These are phyloP conservation scores for Trifolium dubium DNA, from an alignment of 306 rosid genomes.

Conservation along the genomic window DNA sequence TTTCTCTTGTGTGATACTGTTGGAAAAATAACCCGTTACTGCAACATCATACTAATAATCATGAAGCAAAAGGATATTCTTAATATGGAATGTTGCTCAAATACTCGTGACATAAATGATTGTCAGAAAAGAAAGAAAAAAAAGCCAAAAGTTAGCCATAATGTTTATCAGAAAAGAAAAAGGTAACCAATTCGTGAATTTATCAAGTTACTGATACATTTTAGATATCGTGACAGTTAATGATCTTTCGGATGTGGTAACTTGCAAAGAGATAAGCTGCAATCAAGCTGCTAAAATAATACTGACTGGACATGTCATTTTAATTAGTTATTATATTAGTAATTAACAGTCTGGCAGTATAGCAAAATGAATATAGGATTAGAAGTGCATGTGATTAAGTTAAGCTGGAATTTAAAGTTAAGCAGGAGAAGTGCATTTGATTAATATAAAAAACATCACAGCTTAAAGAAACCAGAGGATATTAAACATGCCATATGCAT, in stretches of 20 bases:
- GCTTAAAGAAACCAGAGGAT: slow-evolving; percentile 20
- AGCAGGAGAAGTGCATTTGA: too few relatives aligned
- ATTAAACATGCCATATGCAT: slow-evolving; percentile 19
- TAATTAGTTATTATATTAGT: slow-evolving; percentile 13
- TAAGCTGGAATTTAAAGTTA: too few relatives aligned
- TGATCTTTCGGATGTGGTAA: slow-evolving; percentile 20
- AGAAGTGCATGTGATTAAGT: slow-evolving; percentile 20
- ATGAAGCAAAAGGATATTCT: slow-evolving; percentile 21
- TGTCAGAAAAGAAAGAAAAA: slow-evolving; percentile 31
- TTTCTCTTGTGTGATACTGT: slow-evolving; percentile 60
- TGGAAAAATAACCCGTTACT: slow-evolving; percentile 36
- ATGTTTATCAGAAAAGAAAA: background rate
- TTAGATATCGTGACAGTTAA: background rate
- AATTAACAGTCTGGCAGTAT: slow-evolving; percentile 12
- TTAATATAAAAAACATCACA: background rate
- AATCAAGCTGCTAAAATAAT: slow-evolving; percentile 18
- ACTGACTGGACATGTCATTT: slow-evolving; percentile 25
- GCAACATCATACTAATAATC: slow-evolving; percentile 11
- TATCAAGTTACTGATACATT: slow-evolving; percentile 23
- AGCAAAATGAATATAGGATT: slow-evolving; percentile 31
- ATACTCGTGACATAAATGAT: slow-evolving; percentile 8
- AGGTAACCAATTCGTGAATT: slow-evolving; percentile 31
- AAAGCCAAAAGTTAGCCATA: slow-evolving; percentile 12
- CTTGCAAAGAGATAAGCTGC: background rate
- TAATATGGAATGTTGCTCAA: slow-evolving; percentile 28